A percentile compares a stretch with the other conserved stretches of the same genome.
These are phyloP conservation scores for Diaporthe caulivora DNA, from an alignment of 2,329 filamentous ascomycete genomes.

Conservation along the genomic window DNA sequence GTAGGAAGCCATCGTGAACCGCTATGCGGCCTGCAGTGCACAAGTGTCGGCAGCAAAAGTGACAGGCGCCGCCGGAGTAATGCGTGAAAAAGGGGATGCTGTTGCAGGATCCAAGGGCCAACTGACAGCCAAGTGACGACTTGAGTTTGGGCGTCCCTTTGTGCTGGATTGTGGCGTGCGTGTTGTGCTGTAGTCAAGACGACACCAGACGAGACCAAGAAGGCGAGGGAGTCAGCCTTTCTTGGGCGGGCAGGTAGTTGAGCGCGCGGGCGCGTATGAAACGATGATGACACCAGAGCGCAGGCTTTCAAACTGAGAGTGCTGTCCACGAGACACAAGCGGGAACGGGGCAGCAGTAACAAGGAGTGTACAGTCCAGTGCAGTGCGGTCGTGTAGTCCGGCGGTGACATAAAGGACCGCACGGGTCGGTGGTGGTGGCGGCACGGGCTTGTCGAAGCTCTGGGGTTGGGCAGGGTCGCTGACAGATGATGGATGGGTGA, in stretches of 20 bases:
- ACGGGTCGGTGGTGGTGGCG: neutral
- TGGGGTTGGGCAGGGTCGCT: conserved; percentile 15
- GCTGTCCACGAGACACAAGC: neutral
- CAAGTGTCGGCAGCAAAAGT: neutral
- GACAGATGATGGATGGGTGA: conserved; percentile 6
- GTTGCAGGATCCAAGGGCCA: neutral
- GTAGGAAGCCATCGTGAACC: conserved; percentile 36
- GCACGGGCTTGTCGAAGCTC: conserved; percentile 11
- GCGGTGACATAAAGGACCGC: conserved; percentile 26
- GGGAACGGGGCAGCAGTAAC: neutral
- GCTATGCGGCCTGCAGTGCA: neutral
- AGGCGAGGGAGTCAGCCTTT: neutral
- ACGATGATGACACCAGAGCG: conserved; percentile 25
- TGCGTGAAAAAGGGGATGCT: neutral
- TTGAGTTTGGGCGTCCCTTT: neutral
- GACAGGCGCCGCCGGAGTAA: neutral
- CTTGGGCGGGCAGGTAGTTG: neutral
- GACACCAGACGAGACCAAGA: neutral
- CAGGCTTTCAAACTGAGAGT: neutral
- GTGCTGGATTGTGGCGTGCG: neutral
- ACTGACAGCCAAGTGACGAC: neutral
- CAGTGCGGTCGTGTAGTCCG: conserved; percentile 3
- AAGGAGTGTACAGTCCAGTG: neutral
- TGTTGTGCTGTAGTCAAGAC: conserved; percentile 21
- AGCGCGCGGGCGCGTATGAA: neutral